Evolutionary conservation across 2,329 filamentous ascomycete genomes (phyloP).

Genomic region (Xylaria digitata): DNA sequence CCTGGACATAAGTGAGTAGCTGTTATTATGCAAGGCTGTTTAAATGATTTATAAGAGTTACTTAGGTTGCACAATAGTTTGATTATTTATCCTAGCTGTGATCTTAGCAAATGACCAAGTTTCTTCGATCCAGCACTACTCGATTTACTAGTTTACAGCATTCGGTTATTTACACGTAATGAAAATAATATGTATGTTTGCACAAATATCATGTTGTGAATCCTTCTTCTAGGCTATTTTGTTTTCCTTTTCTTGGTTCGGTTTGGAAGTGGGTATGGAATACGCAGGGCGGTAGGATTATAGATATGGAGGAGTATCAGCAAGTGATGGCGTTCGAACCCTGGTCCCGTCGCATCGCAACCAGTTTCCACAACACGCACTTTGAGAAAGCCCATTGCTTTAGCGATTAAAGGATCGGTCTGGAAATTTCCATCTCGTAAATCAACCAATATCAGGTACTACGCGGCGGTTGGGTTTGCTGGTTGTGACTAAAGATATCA

Average conservation of each 20-base stretch:
- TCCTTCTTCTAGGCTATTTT: neutral
- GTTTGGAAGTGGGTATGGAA: neutral
- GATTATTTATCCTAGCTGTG: neutral
- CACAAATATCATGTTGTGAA: neutral
- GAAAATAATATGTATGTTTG: neutral
- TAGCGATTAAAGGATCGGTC: too few relatives aligned
- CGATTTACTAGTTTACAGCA: neutral
- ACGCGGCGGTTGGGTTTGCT: neutral
- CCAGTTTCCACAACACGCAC: neutral
- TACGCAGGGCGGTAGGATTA: neutral
- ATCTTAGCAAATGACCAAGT: neutral
- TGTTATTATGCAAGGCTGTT: neutral
- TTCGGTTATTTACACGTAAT: neutral
- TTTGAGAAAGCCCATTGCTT: neutral
- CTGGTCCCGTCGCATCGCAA: neutral
- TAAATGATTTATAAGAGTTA: neutral
- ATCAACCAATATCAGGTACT: neutral
- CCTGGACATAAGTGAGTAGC: neutral
- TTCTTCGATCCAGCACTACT: neutral
- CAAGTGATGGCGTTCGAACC: neutral
- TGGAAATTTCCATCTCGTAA: too few relatives aligned
- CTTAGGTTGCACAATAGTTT: conserved; percentile 1
- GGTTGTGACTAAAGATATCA: neutral
- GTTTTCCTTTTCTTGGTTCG: neutral
- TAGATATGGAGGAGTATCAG: neutral